These are phyloP conservation scores for Turnera subulata DNA, from an alignment of 345 rosid species.

Conservation along the genomic window DNA sequence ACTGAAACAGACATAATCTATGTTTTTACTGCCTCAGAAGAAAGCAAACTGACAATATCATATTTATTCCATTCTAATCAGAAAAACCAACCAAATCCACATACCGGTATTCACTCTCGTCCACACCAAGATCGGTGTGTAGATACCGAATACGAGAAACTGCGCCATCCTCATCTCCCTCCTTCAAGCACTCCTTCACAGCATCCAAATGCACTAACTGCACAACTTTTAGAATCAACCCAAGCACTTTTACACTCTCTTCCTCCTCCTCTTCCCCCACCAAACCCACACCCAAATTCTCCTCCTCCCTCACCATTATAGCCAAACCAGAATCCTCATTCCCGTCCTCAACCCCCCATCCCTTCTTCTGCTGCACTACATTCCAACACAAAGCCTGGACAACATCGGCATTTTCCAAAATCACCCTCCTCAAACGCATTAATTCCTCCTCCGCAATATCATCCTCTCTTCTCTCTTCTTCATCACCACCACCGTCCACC, in stretches of 20 bases:
- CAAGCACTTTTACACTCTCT: constrained; percentile 46
- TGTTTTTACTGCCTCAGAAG: too few species aligned
- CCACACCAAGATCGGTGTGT: constrained; percentile 63
- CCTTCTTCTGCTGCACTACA: constrained; percentile 57
- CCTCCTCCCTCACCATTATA: constrained; percentile 35
- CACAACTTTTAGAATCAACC: constrained; percentile 48
- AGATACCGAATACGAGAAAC: constrained; percentile 59
- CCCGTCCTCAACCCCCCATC: constrained; percentile 27
- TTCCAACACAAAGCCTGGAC: constrained; percentile 68
- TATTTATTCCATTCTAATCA: too few species aligned
- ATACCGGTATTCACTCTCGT: constrained; percentile 65
- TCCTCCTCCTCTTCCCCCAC: constrained; percentile 31
- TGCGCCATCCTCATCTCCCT: constrained; percentile 53
- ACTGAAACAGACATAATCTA: too few species aligned
- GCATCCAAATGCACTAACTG: constrained; percentile 80
- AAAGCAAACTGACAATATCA: too few species aligned
- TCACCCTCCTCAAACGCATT: constrained; percentile 43
- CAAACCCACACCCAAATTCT: constrained; percentile 15
- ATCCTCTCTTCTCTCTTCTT: constrained; percentile 12
- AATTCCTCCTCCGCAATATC: constrained; percentile 41
- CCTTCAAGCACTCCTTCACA: constrained; percentile 36
- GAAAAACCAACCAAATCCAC: constrained; percentile 7
- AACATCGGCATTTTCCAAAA: constrained; percentile 59
- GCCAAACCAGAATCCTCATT: constrained; percentile 36
- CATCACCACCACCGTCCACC: constrained; percentile 28